Percentiles rank a stretch among this genome's conserved stretches.
Evolutionary conservation across 202 grass and related monocot species (phyloP).

Genomic region (Zoysia matrella): DNA sequence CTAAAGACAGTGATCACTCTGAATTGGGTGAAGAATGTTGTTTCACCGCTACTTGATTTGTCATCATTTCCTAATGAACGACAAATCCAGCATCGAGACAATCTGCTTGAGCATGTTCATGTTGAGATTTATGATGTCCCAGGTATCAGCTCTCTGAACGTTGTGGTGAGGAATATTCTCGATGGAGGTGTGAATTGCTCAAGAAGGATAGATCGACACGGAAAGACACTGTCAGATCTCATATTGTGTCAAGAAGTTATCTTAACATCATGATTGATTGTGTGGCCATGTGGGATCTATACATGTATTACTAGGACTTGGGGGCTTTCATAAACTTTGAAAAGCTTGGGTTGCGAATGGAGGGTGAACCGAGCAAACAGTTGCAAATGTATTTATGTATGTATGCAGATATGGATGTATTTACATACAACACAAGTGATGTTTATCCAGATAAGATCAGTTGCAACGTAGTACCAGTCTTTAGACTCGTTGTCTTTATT

Average conservation of each 20-base stretch:
- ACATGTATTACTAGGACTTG: neutral
- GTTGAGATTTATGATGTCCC: constrained; percentile 84
- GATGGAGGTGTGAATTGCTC: constrained; percentile 94
- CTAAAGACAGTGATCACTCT: constrained; percentile 67
- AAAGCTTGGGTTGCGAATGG: neutral
- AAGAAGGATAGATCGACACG: constrained; percentile 88
- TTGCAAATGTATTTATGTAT: neutral
- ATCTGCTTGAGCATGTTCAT: constrained; percentile 49
- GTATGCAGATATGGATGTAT: neutral
- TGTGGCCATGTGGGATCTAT: neutral
- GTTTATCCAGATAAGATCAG: no score
- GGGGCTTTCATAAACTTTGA: neutral
- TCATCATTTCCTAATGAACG: constrained; percentile 46
- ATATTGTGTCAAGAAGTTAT: constrained; percentile 73
- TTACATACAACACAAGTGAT: neutral
- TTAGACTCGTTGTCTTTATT: no score
- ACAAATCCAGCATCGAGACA: constrained; percentile 26
- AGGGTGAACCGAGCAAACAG: neutral
- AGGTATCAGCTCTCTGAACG: constrained; percentile 76
- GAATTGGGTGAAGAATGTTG: constrained; percentile 69
- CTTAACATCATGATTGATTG: constrained; percentile 41
- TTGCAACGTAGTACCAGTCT: no score
- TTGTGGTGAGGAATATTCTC: constrained; percentile 82
- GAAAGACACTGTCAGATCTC: constrained; percentile 86
- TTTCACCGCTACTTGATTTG: constrained; percentile 65